Base-by-base conservation (phyloP, 2,329 filamentous ascomycete genomes). In the Colletotrichum cereale region DNA sequence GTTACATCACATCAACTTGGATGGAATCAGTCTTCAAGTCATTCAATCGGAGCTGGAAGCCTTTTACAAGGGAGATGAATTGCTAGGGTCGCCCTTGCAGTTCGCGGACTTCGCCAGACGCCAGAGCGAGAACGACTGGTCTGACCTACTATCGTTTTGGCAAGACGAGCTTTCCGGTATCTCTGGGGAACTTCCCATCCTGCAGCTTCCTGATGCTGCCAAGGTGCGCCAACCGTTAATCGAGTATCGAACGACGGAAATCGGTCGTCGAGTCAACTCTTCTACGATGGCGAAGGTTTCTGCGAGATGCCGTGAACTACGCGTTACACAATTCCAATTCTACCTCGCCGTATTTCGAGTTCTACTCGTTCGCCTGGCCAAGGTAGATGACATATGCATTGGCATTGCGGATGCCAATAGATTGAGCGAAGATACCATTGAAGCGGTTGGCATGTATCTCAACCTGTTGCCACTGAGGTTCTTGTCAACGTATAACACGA, bases 401-500 rank as follows among this genome's bases (percentile, higher is more conserved):
- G 87, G 86, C 7, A 79, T 88, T 18, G 82, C 81, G 0, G 86
- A 88, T 74, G 84, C 83, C 5, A 84, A 84, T 7, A 81, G 77
- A 2, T 24, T 34, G 0, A 81, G 85, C 1, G 68, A 67, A 18
- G 71, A 78, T 1, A 62, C 79, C 1, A 66, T 76, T 16, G 65
- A 74, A 0, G 85, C 76, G 5, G 75, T 89, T 2, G 87, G 87
- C 2, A 75, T 82, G 48, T 84, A 84, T 44, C 68, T 88, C 2
- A 88, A 89, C 71, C 74, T 88, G 1, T 76, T 89, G 1, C 81
- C 87, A 3, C 61, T 88, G 2, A 78, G 79, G 1, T 83, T 87
- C 65, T 74, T 74, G 76, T 10, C n/a, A 0, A 24, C 18, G 5
- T 4, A 7, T 14, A 16, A 42, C 16, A 10, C 16, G 14, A 10